A percentile compares a stretch with the other conserved stretches of the same genome.
These are phyloP conservation scores for Boletellus sp. DNA, from an alignment of 768 basidiomycete species.

Conservation along the genomic window DNA sequence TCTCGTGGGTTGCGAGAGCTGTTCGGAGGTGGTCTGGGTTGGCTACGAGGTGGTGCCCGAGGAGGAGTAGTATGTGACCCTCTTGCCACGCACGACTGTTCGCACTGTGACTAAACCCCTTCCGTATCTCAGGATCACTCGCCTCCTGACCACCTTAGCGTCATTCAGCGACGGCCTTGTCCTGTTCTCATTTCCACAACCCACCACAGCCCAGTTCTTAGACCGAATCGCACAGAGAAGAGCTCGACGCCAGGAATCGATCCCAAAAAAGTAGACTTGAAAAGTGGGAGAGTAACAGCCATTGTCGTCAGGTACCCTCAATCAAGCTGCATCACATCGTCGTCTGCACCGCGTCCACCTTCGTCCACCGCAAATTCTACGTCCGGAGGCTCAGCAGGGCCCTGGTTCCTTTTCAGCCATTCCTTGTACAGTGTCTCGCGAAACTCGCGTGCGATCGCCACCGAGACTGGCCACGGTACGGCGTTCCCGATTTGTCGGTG, in stretches of 20 bases:
- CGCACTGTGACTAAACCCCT: background rate
- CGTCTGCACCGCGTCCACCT: background rate
- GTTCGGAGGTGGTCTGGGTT: conserved; percentile 84
- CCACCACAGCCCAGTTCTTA: too few species aligned
- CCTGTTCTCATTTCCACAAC: too few species aligned
- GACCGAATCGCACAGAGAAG: too few species aligned
- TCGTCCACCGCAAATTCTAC: conserved; percentile 25
- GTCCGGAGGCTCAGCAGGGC: conserved; percentile 20
- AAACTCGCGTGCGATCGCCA: conserved; percentile 64
- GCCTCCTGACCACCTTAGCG: too few species aligned
- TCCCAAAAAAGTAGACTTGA: too few species aligned
- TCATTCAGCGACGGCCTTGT: too few species aligned
- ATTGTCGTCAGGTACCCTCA: conserved; percentile 6
- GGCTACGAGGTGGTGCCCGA: conserved; percentile 60
- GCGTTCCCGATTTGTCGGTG: conserved; percentile 82
- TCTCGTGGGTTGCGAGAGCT: conserved; percentile 66
- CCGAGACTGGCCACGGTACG: conserved; percentile 62
- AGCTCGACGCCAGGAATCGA: too few species aligned
- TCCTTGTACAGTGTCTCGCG: conserved; percentile 46
- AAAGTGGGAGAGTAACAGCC: too few species aligned
- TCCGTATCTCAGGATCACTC: background rate
- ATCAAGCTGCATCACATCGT: conserved; percentile 32
- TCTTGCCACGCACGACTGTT: background rate
- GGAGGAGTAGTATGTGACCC: conserved; percentile 13
- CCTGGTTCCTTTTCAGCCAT: conserved; percentile 40